These are phyloP conservation scores for Podila epicladia DNA, from an alignment of 192 early-diverging fungal genomes.

Conservation along the genomic window DNA sequence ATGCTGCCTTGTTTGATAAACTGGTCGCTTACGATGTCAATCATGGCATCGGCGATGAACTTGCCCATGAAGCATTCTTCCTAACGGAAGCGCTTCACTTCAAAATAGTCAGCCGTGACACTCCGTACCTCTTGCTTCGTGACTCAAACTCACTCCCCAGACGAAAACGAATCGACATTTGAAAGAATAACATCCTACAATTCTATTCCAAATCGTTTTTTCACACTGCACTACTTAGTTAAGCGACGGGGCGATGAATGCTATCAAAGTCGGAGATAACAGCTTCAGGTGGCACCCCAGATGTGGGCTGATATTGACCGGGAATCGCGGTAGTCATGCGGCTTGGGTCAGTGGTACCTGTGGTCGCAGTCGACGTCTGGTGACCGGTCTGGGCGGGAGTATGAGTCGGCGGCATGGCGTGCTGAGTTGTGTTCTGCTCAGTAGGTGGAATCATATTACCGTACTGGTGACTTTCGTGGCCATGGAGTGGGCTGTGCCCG, in stretches of 20 bases:
- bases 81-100: constrained; percentile 30
- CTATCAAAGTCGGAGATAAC: not conserved
- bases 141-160: no score
- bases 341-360: not conserved
- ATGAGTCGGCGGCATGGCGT: not conserved
- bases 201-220: no score
- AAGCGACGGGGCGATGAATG: not conserved
- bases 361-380: not conserved
- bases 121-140: no score
- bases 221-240: not conserved
- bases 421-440: not conserved
- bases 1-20: not conserved
- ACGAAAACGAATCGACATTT: no score
- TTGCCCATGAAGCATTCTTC: constrained; percentile 67
- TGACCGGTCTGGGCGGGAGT: not conserved
- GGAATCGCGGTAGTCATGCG: not conserved
- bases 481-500: not conserved
- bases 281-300: not conserved
- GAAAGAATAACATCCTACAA: no score
- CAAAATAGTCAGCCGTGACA: no score
- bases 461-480: not conserved
- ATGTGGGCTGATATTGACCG: not conserved
- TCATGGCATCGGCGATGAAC: constrained; percentile 67
- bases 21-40: constrained; percentile 14
- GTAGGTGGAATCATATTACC: not conserved